Conservation (phyloP, 192 early-diverging fungal species). For the Coemansia sp. region DNA sequence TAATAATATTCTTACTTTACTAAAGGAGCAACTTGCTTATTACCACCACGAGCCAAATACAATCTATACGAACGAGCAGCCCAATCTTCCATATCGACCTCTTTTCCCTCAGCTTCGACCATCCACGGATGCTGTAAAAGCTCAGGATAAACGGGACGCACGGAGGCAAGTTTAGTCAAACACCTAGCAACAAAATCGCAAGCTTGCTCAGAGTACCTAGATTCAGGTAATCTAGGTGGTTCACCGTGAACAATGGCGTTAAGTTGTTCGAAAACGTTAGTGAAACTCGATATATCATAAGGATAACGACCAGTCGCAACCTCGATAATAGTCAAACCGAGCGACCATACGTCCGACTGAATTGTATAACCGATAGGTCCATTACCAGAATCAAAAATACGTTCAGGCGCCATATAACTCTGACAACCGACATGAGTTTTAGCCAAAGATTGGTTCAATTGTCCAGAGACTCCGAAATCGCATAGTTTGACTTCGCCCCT, state of each 20-base stretch:
- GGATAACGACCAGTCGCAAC: conserved; percentile 80
- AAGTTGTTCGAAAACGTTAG: conserved; percentile 86
- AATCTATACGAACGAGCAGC: conserved; percentile 63
- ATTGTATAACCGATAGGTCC: conserved; percentile 76
- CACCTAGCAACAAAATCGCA: conserved; percentile 83
- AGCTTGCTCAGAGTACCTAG: conserved; percentile 68
- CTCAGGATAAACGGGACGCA: conserved; percentile 77
- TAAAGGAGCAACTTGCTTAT: conserved; percentile 10
- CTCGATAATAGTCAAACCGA: conserved; percentile 89
- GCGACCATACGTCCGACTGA: conserved; percentile 92
- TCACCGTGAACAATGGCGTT: conserved; percentile 83
- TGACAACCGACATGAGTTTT: conserved; percentile 95
- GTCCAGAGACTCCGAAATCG: conserved; percentile 96
- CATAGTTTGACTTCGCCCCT: conserved; percentile 92
- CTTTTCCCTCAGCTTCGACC: conserved; percentile 59
- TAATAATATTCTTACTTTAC: neutral
- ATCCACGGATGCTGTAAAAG: conserved; percentile 83
- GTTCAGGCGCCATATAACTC: conserved; percentile 97
- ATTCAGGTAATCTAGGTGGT: conserved; percentile 72
- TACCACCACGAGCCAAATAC: conserved; percentile 28
- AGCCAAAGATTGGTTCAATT: conserved; percentile 85
- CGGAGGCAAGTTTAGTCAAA: conserved; percentile 69
- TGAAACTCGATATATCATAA: conserved; percentile 69
- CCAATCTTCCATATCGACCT: conserved; percentile 89
- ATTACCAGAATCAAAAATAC: conserved; percentile 65